Base-by-base conservation (phyloP, 208 protist species). In the Crithidia brevicula region DNA sequence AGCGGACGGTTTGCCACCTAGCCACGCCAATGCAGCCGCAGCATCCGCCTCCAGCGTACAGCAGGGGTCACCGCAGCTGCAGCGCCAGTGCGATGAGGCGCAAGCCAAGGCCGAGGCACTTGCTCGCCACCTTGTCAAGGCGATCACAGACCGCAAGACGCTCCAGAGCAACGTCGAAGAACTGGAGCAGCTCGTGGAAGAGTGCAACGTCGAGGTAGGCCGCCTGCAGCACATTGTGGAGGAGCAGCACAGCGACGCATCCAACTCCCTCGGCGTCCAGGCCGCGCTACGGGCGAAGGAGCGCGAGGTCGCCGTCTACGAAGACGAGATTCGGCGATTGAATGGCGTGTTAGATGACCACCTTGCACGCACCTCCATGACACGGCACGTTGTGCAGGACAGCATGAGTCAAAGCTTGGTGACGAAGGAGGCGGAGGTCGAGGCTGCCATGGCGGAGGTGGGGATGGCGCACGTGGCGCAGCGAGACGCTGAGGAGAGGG, bases 41-140 rank as follows among this genome's bases (percentile, higher is more conserved):
- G 53, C 13, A 11, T 20, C 53, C 3, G 31, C 3, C 34, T 9
- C 49, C 8, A 36, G 2, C 38, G 43, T 2, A 63, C 66, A 58
- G 52, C 58, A 45, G 6, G 20, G 11, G 42, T 50, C 50, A 38
- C 60, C 56, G 43, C 38, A 53, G 49, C 38, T 84, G 30, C 77
- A 82, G 67, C 65, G 71, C 34, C 63, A 73, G 67, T 66, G 79
- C 34, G 61, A 74, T 1, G 85, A 89, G 38, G 68, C 83, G 27
- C 80, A 84, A 62, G 47, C 72, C 6, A 95, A 95, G 76, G 81
- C 85, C 22, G 87, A 95, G 59, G 78, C 77, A 4, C 85, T 95
- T 10, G 90, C 90, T 16, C 82, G 86, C 15, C 87, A 95, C 67
- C 76, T 95, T 23, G 90, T 91, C 10, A 85, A 83, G 67, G 79